These are phyloP conservation scores for Claviceps africana DNA, from an alignment of 2,329 filamentous ascomycete species.

Conservation along the genomic window DNA sequence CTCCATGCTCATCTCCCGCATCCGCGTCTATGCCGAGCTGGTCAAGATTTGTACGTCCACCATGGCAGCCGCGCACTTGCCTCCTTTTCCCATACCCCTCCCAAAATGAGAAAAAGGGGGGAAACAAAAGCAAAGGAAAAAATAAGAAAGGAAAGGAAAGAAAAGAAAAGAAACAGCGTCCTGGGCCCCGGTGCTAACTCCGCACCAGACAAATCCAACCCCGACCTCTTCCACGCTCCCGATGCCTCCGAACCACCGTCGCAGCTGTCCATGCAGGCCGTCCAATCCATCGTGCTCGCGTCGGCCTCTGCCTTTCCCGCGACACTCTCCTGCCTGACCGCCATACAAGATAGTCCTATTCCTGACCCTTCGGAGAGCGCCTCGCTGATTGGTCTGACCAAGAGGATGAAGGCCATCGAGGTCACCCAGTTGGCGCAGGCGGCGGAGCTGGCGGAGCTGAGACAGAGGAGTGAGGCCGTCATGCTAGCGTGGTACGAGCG, in stretches of 20 bases:
- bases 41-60: conserved; percentile 43
- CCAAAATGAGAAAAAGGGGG: too few relatives aligned
- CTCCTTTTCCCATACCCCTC: neutral
- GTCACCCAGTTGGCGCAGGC: conserved; percentile 47
- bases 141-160: too few relatives aligned
- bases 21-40: conserved; percentile 45
- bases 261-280: conserved; percentile 34
- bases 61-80: neutral
- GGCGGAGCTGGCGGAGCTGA: conserved; percentile 48
- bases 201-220: conserved; percentile 35
- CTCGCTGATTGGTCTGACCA: conserved; percentile 41
- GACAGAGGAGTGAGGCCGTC: conserved; percentile 46
- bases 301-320: conserved; percentile 41
- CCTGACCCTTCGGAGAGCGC: conserved; percentile 42
- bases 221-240: conserved; percentile 39
- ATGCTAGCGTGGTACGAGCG: conserved; percentile 62
- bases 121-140: too few relatives aligned
- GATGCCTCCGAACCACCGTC: conserved; percentile 32
- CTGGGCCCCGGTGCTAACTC: neutral
- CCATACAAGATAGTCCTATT: conserved; percentile 40
- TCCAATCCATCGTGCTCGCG: conserved; percentile 41
- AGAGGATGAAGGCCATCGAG: conserved; percentile 48
- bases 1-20: conserved; percentile 31
- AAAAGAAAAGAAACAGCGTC: neutral
- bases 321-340: conserved; percentile 43